Conservation (phyloP, 2,329 filamentous ascomycete species). For the Tolypocladium tundrense region DNA sequence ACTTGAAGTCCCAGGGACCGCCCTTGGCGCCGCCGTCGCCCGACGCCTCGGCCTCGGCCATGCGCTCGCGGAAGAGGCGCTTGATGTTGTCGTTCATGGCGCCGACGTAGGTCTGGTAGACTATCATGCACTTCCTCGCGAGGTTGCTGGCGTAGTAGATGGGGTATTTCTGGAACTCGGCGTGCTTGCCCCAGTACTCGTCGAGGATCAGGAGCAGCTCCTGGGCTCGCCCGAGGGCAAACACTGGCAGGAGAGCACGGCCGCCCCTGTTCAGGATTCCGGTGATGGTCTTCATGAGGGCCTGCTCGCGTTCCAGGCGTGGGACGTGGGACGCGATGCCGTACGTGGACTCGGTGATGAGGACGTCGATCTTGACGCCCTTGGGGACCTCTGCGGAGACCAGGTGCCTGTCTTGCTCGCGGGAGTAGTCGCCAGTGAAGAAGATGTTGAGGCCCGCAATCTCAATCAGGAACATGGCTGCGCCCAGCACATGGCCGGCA, state of each 20-base stretch:
- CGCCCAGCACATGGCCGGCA: constrained; percentile 93
- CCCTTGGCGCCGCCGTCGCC: constrained; percentile 67
- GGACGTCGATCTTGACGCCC: constrained; percentile 83
- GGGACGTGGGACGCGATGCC: constrained; percentile 92
- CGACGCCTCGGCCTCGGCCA: constrained; percentile 78
- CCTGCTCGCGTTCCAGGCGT: constrained; percentile 79
- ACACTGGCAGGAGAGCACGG: constrained; percentile 87
- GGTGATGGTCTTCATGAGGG: constrained; percentile 92
- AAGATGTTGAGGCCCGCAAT: constrained; percentile 95
- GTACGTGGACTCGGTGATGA: constrained; percentile 97
- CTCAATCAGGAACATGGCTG: constrained; percentile 96
- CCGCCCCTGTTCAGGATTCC: constrained; percentile 84
- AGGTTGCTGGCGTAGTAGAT: constrained; percentile 98
- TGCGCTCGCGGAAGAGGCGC: constrained; percentile 80
- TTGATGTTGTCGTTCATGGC: constrained; percentile 99
- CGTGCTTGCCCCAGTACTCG: constrained; percentile 89
- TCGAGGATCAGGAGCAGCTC: constrained; percentile 90
- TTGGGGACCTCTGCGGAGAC: constrained; percentile 87
- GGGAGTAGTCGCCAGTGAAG: constrained; percentile 95
- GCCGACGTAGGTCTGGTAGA: constrained; percentile 96
- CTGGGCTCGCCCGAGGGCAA: constrained; percentile 86
- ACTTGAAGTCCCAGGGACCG: constrained; percentile 94
- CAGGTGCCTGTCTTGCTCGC: constrained; percentile 90
- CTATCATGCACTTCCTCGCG: constrained; percentile 93
- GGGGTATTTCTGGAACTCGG: constrained; percentile 78